Evolutionary conservation across 768 basidiomycete species (phyloP).

Genomic region (Lactifluus piperatus): DNA sequence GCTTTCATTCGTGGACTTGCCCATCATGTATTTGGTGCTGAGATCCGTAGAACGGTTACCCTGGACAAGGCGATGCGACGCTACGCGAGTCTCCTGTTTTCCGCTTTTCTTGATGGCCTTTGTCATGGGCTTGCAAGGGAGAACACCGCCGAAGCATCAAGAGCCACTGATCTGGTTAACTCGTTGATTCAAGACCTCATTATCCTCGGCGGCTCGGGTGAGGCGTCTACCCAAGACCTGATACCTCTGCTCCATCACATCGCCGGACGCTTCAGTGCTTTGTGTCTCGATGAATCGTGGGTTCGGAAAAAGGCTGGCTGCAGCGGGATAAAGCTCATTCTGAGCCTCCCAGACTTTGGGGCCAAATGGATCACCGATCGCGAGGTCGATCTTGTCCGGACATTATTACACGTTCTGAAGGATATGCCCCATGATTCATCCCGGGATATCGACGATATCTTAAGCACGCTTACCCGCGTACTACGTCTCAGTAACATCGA

Average conservation of each 20-base stretch:
- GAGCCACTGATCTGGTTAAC: conserved; percentile 51
- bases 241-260: conserved; percentile 71
- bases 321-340: conserved; percentile 74
- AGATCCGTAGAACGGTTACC: conserved; percentile 52
- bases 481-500: conserved; percentile 51
- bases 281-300: conserved; percentile 92
- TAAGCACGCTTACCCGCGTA: conserved; percentile 64
- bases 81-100: conserved; percentile 48
- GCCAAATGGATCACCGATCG: conserved; percentile 76
- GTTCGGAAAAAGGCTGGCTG: conserved; percentile 84
- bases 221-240: conserved; percentile 45
- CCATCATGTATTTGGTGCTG: conserved; percentile 61
- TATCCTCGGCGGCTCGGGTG: conserved; percentile 38
- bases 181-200: conserved; percentile 62
- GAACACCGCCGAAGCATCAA: conserved; percentile 47
- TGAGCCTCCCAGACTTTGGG: conserved; percentile 59
- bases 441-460: conserved; percentile 67
- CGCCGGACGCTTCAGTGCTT: conserved; percentile 69
- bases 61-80: conserved; percentile 46
- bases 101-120: conserved; percentile 72
- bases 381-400: conserved; percentile 84
- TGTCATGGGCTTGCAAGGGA: conserved; percentile 68
- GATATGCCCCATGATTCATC: conserved; percentile 90
- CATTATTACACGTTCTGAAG: conserved; percentile 84
- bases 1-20: conserved; percentile 63